These are phyloP conservation scores for Dioscorea cayenensis DNA, from an alignment of 116 monocot genomes.

Conservation along the genomic window DNA sequence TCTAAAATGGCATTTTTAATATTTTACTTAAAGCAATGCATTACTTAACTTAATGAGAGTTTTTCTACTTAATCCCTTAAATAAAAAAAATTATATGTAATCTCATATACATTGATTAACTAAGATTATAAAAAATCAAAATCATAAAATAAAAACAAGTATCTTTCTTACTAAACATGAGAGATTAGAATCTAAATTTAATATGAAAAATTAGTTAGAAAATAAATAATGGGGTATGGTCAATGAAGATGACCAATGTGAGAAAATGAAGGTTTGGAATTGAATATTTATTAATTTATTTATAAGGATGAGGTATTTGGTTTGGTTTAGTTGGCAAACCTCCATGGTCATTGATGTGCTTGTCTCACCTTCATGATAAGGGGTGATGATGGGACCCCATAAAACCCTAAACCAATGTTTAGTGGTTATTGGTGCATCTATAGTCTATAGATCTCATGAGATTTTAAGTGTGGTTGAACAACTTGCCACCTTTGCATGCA, in stretches of 20 bases:
- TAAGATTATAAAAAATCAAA: neutral
- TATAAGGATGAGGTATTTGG: neutral
- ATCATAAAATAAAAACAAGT: neutral
- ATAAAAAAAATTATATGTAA: too few species aligned
- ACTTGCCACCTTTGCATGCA: slow-evolving; percentile 1
- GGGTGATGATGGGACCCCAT: neutral
- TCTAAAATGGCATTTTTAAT: too few species aligned
- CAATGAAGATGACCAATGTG: slow-evolving; percentile 1
- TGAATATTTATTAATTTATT: neutral
- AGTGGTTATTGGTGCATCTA: neutral
- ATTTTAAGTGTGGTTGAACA: neutral
- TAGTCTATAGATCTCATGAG: neutral
- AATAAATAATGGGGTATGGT: neutral
- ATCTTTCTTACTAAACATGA: neutral
- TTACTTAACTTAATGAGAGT: too few species aligned
- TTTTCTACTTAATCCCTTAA: too few species aligned
- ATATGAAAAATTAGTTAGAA: neutral
- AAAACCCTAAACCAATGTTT: neutral
- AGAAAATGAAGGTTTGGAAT: neutral
- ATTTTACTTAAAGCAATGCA: too few species aligned
- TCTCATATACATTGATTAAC: too few species aligned
- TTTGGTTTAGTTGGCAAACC: slow-evolving; percentile 14
- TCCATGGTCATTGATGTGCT: neutral
- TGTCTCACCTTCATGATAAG: neutral
- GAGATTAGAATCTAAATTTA: neutral